Evolutionary conservation across 2,329 filamentous ascomycete species (phyloP), one percentile per base, ranked within the genome.

Genomic region (Phyllosticta capitalensis): DNA sequence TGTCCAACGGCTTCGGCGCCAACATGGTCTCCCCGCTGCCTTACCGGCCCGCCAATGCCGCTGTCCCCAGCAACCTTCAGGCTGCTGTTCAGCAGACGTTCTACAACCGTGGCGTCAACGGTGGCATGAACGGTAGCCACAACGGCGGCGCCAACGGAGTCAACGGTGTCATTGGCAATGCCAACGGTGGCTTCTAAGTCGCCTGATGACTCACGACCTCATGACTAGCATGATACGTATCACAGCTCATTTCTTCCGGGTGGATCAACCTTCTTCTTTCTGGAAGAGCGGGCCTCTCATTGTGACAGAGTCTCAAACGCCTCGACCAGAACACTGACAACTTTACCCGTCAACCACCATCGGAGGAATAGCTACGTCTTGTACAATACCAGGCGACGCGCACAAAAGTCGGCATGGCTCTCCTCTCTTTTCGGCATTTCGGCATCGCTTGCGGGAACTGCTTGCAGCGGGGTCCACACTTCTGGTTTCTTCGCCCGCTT

Each of bases 21-120:
- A 54, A 53, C 30, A 22, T 61, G n/a, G 60, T 52, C 24, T 59
- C 60, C 17, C 60, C 60, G 21, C 60, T 56, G 54, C 56, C 60
- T 19, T 56, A 61, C 54, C 56, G 60, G 33, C 12, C 55, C 26
- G 30, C 45, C 66, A 73, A 73, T 61, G 67, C 72, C 5, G 68
- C 69, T 21, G 63, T 70, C 28, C 71, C 71, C 3, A 68, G 65
- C 54, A 71, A 72, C 45, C 63, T 74, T 52, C 69, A 72, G 62
- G 71, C 71, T 62, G 67, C 67, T 69, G 67, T 71, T 64, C 55
- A 71, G 69, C 59, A 68, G 74, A 24, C 28, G 20, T 52, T 52
- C 50, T 45, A 45, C 38, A 45, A 45, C 38, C 38, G 38, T n/a
- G 38, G 38, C 17, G n/a, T 45, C 38, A 45, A 45, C 17, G 38